These are phyloP conservation scores for Bretschneidera sinensis DNA, from an alignment of 345 rosid species.

Conservation along the genomic window DNA sequence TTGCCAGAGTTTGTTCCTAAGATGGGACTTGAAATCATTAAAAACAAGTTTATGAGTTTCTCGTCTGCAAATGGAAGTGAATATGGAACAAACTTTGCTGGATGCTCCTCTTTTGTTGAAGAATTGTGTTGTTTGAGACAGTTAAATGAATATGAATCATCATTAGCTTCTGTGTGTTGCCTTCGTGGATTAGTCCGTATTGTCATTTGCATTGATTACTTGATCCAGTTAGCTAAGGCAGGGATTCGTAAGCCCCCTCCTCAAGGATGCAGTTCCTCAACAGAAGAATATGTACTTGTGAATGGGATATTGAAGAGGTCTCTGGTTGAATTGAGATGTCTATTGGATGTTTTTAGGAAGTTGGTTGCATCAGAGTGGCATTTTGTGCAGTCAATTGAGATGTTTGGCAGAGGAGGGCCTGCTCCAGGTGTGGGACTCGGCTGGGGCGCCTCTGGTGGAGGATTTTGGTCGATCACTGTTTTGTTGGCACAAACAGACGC, in stretches of 20 bases:
- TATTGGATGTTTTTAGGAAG: conserved; percentile 42
- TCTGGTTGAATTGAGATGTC: conserved; percentile 39
- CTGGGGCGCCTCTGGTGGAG: conserved; percentile 93
- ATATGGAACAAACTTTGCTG: conserved; percentile 29
- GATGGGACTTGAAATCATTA: conserved; percentile 70
- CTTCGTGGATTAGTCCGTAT: conserved; percentile 55
- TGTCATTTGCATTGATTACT: conserved; percentile 40
- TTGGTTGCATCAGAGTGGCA: conserved; percentile 52
- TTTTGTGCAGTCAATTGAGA: conserved; percentile 60
- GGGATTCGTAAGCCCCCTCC: conserved; percentile 21
- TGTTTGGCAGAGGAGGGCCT: conserved; percentile 86
- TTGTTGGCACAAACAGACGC: conserved; percentile 74
- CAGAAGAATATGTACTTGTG: conserved; percentile 57
- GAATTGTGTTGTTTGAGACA: conserved; percentile 56
- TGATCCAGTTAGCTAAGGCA: conserved; percentile 58
- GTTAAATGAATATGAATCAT: conserved; percentile 37
- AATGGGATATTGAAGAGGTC: conserved; percentile 56
- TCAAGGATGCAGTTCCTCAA: conserved; percentile 32
- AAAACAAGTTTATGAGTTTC: conserved; percentile 50
- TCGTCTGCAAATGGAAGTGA: conserved; percentile 16
- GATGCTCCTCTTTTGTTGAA: conserved; percentile 40
- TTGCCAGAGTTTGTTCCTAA: conserved; percentile 87
- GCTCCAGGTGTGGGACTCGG: conserved; percentile 90
- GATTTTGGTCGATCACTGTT: conserved; percentile 69
- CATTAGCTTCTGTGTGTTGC: conserved; percentile 69